phyloP scores from a whole-genome alignment of 306 rosid genomes.

The Rosa rugosa region DNA sequence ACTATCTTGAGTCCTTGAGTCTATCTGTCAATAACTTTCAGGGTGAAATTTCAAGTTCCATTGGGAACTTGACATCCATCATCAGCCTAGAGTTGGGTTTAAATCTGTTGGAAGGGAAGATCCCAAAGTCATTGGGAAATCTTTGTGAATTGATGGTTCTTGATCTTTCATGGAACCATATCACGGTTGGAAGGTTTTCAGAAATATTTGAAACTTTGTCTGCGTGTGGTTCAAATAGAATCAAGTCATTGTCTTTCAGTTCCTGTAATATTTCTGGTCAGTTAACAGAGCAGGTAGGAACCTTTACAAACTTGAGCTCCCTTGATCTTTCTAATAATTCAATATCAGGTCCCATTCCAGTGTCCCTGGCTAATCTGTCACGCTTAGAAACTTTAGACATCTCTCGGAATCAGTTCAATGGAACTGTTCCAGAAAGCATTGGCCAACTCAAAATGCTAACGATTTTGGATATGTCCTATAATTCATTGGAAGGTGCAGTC shows the following conservation, averaged over 20 bases:
- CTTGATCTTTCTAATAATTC: slow-evolving; percentile 1
- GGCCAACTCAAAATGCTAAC: not conserved
- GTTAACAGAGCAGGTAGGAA: slow-evolving; percentile 10
- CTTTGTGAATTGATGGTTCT: slow-evolving; percentile 12
- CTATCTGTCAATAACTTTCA: not conserved
- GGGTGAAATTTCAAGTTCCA: not conserved
- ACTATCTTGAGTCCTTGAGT: not conserved
- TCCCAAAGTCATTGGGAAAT: not conserved
- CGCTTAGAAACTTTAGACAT: not conserved
- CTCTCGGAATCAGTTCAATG: slow-evolving; percentile 1
- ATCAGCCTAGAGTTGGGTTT: too few relatives aligned
- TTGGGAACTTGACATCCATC: too few relatives aligned
- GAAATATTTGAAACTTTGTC: slow-evolving; percentile 6
- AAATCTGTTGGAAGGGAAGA: too few relatives aligned
- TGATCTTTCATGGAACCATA: not conserved
- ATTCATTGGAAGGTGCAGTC: not conserved
- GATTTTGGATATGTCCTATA: not conserved
- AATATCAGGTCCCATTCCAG: slow-evolving; percentile 21
- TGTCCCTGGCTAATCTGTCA: slow-evolving; percentile 8
- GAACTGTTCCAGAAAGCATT: slow-evolving; percentile 15
- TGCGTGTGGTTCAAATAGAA: not conserved
- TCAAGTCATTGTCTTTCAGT: not conserved
- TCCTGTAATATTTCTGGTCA: not conserved
- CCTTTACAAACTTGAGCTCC: not conserved
- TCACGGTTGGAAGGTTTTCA: not conserved